These are phyloP conservation scores for Medicago ruthenica DNA, from an alignment of 306 rosid genomes.

Conservation along the genomic window DNA sequence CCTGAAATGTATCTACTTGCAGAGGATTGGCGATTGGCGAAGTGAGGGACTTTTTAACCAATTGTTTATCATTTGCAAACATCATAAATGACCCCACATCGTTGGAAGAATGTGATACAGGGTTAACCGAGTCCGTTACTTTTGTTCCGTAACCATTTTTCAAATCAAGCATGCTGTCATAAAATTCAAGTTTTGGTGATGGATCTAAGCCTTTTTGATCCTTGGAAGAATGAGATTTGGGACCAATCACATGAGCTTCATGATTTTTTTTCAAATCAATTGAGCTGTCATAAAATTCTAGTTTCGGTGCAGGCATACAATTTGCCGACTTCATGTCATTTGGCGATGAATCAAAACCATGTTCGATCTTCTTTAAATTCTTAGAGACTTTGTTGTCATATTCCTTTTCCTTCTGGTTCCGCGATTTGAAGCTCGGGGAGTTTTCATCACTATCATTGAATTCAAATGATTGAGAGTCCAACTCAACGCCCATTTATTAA, in stretches of 20 bases:
- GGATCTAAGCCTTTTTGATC: conserved; percentile 40
- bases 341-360: conserved; percentile 35
- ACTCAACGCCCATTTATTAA: conserved; percentile 49
- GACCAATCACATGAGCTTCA: not conserved
- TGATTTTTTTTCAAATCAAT: conserved; percentile 38
- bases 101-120: conserved; percentile 49
- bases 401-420: conserved; percentile 51
- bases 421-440: conserved; percentile 49
- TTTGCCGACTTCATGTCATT: conserved; percentile 24
- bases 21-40: conserved; percentile 41
- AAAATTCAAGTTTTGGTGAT: conserved; percentile 37
- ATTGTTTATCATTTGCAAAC: conserved; percentile 39
- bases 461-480: conserved; percentile 56
- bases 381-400: conserved; percentile 39
- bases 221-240: not conserved
- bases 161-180: conserved; percentile 36
- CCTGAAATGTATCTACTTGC: conserved; percentile 40
- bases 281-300: conserved; percentile 28
- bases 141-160: conserved; percentile 37
- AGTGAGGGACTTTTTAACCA: conserved; percentile 34
- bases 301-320: conserved; percentile 38
- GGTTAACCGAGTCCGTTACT: conserved; percentile 40
- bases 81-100: conserved; percentile 48
- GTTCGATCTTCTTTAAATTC: conserved; percentile 49
- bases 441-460: conserved; percentile 48